A percentile compares a stretch with the other conserved stretches of the same genome.
phyloP scores from a whole-genome alignment of 1,139 yeast genomes.

The Nadsonia starkeyi-henricii region DNA sequence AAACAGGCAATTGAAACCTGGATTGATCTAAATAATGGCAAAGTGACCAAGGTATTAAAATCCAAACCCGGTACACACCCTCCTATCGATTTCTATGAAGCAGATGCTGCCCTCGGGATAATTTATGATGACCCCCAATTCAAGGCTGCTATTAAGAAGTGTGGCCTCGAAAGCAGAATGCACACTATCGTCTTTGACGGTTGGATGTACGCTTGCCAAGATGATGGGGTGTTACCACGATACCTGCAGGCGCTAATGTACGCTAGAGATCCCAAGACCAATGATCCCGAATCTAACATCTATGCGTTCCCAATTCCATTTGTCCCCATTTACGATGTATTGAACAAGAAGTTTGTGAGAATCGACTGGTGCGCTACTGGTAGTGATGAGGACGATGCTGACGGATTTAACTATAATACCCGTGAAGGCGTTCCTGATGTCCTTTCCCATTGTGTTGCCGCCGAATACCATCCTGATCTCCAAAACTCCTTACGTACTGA shows the following conservation, averaged over 20 bases:
- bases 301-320: conserved; percentile 74
- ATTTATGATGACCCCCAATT: conserved; percentile 64
- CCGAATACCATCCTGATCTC: conserved; percentile 35
- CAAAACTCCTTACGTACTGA: conserved; percentile 27
- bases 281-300: conserved; percentile 70
- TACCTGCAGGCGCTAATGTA: conserved; percentile 69
- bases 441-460: conserved; percentile 60
- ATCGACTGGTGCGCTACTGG: conserved; percentile 61
- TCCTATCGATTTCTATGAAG: conserved; percentile 62
- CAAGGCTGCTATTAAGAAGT: conserved; percentile 41
- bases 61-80: conserved; percentile 57
- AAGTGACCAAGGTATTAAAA: conserved; percentile 39
- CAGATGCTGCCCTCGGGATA: conserved; percentile 42
- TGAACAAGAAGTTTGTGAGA: conserved; percentile 51
- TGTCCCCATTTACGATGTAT: conserved; percentile 65
- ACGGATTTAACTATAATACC: conserved; percentile 21
- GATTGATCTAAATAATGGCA: conserved; percentile 48
- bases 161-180: conserved; percentile 36
- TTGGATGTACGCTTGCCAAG: conserved; percentile 83
- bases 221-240: conserved; percentile 63
- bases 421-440: conserved; percentile 47
- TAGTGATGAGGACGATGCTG: conserved; percentile 41
- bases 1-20: conserved; percentile 56
- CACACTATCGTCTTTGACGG: conserved; percentile 62
- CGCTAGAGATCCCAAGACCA: conserved; percentile 37